Conservation (phyloP, 2,329 filamentous ascomycete genomes). For the Xylaria arbuscula region DNA sequence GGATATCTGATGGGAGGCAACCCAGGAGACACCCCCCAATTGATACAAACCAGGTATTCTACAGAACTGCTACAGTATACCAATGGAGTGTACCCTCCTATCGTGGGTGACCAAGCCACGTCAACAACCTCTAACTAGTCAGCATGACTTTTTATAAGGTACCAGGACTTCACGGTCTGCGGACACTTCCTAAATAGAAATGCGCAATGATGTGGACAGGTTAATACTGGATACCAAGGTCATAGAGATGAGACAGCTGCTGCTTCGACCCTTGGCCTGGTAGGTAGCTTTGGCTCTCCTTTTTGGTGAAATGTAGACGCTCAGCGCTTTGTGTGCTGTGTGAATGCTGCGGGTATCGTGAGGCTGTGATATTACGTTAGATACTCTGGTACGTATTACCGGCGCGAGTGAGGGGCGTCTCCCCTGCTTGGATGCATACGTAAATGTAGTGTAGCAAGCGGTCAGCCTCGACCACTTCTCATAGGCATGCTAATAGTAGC, state of each 20-base stretch:
- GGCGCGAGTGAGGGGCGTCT: background rate
- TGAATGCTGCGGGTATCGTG: conserved; percentile 17
- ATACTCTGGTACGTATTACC: conserved; percentile 10
- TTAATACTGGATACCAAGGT: background rate
- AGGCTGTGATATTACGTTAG: conserved; percentile 29
- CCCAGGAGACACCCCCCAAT: too few relatives aligned
- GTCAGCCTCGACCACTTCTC: conserved; percentile 1
- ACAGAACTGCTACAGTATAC: background rate
- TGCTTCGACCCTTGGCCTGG: conserved; percentile 1
- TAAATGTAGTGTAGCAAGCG: background rate
- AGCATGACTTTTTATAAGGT: conserved; percentile 8
- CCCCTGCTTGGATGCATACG: background rate
- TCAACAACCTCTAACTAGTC: conserved; percentile 25
- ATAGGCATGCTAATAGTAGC: too few relatives aligned
- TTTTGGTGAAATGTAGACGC: conserved; percentile 7
- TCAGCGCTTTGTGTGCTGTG: background rate
- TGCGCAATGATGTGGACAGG: conserved; percentile 1
- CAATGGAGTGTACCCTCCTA: conserved; percentile 16
- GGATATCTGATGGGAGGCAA: background rate
- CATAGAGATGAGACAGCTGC: conserved; percentile 22
- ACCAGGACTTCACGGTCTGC: background rate
- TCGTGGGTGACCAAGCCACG: conserved; percentile 21
- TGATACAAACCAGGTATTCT: background rate
- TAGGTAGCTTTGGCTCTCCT: background rate
- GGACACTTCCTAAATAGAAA: conserved; percentile 12